Conservation (phyloP, 2,329 filamentous ascomycete genomes). For the Penicillium paneum region DNA sequence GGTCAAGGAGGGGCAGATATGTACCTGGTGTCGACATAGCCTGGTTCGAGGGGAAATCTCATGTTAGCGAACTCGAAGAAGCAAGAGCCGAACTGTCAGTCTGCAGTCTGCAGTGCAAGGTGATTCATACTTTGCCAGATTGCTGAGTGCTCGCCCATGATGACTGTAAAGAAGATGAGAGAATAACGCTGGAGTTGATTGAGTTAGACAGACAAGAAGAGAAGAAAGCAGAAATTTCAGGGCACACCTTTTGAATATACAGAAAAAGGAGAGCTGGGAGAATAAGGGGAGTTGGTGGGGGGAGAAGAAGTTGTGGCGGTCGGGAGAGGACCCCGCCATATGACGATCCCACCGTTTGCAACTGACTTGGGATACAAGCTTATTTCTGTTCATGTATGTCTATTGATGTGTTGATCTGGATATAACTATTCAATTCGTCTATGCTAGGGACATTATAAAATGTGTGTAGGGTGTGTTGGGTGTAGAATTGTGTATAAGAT, state of each 20-base stretch:
- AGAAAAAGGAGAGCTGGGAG: constrained; percentile 8
- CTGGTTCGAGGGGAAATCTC: constrained; percentile 33
- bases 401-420: not conserved
- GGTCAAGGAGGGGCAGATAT: constrained; percentile 9
- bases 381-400: not conserved
- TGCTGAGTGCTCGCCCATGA: constrained; percentile 38
- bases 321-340: constrained; percentile 13
- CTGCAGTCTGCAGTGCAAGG: not conserved
- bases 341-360: constrained; percentile 12
- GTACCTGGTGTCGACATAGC: constrained; percentile 63
- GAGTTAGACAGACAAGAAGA: constrained; percentile 1
- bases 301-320: constrained; percentile 7
- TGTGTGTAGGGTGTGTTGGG: not conserved
- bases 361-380: not conserved
- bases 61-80: constrained; percentile 14
- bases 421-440: not conserved
- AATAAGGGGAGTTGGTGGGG: constrained; percentile 7
- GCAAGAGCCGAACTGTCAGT: not conserved
- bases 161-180: constrained; percentile 14
- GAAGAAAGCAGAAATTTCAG: not conserved
- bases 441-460: not conserved
- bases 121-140: constrained; percentile 35
- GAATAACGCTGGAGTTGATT: constrained; percentile 2
- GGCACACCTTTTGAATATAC: constrained; percentile 10
- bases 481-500: not conserved